A percentile compares a stretch with the other conserved stretches of the same genome.
Evolutionary conservation across 2,329 filamentous ascomycete species (phyloP).

Genomic region (Beauveria brongniartii): DNA sequence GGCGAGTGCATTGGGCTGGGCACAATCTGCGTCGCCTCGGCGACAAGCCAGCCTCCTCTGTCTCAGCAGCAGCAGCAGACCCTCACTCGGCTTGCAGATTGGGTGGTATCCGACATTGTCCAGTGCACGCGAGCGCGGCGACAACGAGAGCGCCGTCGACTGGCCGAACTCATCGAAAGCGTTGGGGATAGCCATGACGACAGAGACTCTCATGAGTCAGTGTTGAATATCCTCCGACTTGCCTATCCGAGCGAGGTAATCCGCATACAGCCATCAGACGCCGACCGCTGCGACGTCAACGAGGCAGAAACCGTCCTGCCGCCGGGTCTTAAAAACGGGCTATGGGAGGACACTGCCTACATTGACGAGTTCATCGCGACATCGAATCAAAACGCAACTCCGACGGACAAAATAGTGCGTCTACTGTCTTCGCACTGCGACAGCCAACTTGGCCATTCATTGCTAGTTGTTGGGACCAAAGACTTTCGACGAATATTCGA

Average conservation of each 20-base stretch:
- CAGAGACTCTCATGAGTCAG: neutral
- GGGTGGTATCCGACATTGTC: slow-evolving; percentile 33
- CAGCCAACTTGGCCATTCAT: slow-evolving; percentile 22
- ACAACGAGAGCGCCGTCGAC: slow-evolving; percentile 29
- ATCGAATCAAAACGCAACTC: slow-evolving; percentile 25
- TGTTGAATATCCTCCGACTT: slow-evolving; percentile 22
- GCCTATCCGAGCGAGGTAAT: slow-evolving; percentile 27
- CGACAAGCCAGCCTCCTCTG: slow-evolving; percentile 24
- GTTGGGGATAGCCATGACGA: slow-evolving; percentile 17
- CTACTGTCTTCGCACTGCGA: slow-evolving; percentile 29
- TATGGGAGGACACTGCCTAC: slow-evolving; percentile 35
- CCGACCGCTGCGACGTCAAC: slow-evolving; percentile 19
- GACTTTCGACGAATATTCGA: slow-evolving; percentile 37
- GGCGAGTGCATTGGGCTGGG: slow-evolving; percentile 33
- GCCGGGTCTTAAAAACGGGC: slow-evolving; percentile 25
- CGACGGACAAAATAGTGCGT: slow-evolving; percentile 25
- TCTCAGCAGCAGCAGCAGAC: slow-evolving; percentile 21
- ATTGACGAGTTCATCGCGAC: slow-evolving; percentile 30
- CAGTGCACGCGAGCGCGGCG: slow-evolving; percentile 28
- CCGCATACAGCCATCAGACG: slow-evolving; percentile 19
- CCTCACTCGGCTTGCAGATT: slow-evolving; percentile 21
- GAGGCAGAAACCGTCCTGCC: slow-evolving; percentile 20
- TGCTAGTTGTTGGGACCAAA: slow-evolving; percentile 30
- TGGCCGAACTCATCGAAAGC: slow-evolving; percentile 26
- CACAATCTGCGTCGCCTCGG: slow-evolving; percentile 34